A percentile compares a stretch with the other conserved stretches of the same genome.
Evolutionary conservation across 2,329 filamentous ascomycete species (phyloP).

Genomic region (Clonostachys sp.): DNA sequence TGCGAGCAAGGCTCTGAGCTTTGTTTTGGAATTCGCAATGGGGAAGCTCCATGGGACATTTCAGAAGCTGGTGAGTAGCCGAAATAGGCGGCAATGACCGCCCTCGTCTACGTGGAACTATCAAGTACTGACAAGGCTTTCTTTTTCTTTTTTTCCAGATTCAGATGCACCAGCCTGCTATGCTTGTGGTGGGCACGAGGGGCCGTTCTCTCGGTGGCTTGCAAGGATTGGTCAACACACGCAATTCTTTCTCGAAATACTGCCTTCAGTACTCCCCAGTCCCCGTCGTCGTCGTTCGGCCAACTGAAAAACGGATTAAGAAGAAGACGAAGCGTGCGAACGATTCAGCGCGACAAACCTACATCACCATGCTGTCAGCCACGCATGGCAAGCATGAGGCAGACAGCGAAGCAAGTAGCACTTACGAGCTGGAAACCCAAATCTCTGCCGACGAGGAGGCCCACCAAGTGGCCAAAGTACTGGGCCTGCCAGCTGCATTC

Average conservation of each 20-base stretch:
- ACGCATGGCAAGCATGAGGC: conserved; percentile 52
- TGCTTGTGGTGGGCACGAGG: conserved; percentile 85
- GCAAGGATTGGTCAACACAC: conserved; percentile 73
- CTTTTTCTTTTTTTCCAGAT: conserved; percentile 50
- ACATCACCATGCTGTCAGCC: conserved; percentile 71
- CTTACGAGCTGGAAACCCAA: conserved; percentile 49
- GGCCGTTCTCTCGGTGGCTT: conserved; percentile 81
- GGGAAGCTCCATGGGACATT: conserved; percentile 90
- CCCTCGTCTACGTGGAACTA: conserved; percentile 1
- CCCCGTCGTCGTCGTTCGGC: conserved; percentile 86
- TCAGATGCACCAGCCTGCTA: conserved; percentile 84
- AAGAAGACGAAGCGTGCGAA: conserved; percentile 82
- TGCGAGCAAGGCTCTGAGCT: conserved; percentile 75
- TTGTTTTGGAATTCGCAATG: conserved; percentile 82
- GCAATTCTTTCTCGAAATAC: conserved; percentile 88
- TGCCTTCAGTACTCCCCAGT: conserved; percentile 91
- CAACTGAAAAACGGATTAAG: conserved; percentile 81
- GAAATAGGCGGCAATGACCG: background rate
- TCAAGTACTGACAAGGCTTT: background rate
- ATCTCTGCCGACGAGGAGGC: conserved; percentile 59
- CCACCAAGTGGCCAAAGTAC: conserved; percentile 57
- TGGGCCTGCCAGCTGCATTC: conserved; percentile 57
- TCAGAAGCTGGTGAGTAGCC: conserved; percentile 70
- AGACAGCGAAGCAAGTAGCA: conserved; percentile 46
- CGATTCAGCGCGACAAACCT: conserved; percentile 71